Evolutionary conservation across 768 basidiomycete species (phyloP), one percentile per base, ranked within the genome.

Genomic region (Piloderma croceum): DNA sequence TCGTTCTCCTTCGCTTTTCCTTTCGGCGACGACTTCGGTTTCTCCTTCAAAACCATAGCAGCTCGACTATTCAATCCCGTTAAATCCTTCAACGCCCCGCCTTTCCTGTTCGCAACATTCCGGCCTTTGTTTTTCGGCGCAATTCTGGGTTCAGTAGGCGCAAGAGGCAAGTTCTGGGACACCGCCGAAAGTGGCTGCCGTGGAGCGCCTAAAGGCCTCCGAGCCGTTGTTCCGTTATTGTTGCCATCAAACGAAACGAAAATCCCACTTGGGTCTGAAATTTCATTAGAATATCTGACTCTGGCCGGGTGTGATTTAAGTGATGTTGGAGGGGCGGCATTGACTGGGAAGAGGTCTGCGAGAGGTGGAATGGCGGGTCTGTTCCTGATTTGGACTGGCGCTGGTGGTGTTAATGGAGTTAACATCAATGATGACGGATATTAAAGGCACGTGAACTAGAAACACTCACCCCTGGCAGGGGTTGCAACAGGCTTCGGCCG

Each of bases 201-300:
- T 63, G n/a, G 36, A 10, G 48, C 46, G 11, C 58, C 62, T 18
- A 71, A 55, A 3, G 67, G 64, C 27, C 57, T 55, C 15, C 69
- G 61, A 6, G 52, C 42, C 12, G 47, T 51, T 12, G 48, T 37
- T 22, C 18, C 24, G 22, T 36, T n/a, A 24, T 51, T 7, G 53
- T 49, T n/a, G 50, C 46, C 52, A 42, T 59, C 66, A 39, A 63
- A 54, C 5, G 63, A 44, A 24, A 51, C 39, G 21, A 61, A 56
- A 47, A 70, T 76, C 56, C 69, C 71, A 39, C 70, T 71, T 19
- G 62, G n/a, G n/a, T n/a, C n/a, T n/a, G n/a, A n/a, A n/a, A n/a
- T n/a, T n/a, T n/a, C n/a, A n/a, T n/a, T 64, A 9, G 59, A 50
- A 7, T 57, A 50, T 18, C 50, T 39, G 9, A 23, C 15, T 31